Percentiles rank a stretch among this genome's conserved stretches.
phyloP scores from a whole-genome alignment of 176 grass and related monocot genomes.

The Microstegium vimineum region DNA sequence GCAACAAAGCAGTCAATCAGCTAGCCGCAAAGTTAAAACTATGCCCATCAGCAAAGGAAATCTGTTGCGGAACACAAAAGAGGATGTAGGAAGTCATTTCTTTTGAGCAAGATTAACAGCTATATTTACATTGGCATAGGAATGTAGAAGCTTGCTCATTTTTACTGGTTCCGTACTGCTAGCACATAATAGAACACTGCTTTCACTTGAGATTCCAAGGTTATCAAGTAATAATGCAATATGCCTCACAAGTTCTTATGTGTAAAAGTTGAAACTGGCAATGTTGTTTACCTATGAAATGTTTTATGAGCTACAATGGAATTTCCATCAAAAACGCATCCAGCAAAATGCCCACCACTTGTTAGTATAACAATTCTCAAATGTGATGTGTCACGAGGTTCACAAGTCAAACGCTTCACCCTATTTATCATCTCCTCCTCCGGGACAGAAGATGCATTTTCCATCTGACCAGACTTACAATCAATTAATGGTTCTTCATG shows the following conservation, averaged over 20 bases:
- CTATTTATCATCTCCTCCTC: slow-evolving; percentile 67
- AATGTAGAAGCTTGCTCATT: neutral
- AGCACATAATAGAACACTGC: neutral
- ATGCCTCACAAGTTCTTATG: neutral
- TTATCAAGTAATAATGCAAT: neutral
- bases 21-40: neutral
- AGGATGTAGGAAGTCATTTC: neutral
- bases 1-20: neutral
- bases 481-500: slow-evolving; percentile 64
- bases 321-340: slow-evolving; percentile 92
- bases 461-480: slow-evolving; percentile 42
- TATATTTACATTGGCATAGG: neutral
- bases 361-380: slow-evolving; percentile 74
- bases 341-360: slow-evolving; percentile 93
- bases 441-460: slow-evolving; percentile 37
- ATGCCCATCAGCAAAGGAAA: neutral
- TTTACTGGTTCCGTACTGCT: neutral
- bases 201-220: neutral
- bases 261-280: slow-evolving; percentile 8
- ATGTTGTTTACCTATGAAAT: slow-evolving; percentile 80
- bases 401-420: slow-evolving; percentile 56
- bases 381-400: slow-evolving; percentile 61
- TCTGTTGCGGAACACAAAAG: neutral
- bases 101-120: neutral
- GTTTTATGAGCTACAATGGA: slow-evolving; percentile 82